Evolutionary conservation across 2,329 filamentous ascomycete genomes (phyloP).

Genomic region (Davidsoniella neocaledoniae): DNA sequence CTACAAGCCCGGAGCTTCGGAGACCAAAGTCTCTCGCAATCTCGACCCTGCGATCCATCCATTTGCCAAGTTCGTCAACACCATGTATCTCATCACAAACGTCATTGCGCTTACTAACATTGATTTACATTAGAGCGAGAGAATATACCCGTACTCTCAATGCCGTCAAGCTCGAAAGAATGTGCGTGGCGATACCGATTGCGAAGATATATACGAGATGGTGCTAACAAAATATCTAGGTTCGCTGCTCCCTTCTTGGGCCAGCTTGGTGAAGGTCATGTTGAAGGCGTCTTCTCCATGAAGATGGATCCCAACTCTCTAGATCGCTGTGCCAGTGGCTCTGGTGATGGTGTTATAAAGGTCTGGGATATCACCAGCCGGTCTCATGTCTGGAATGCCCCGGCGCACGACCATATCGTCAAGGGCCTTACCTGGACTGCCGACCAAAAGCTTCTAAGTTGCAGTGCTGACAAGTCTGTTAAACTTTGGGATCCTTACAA

Average conservation of each 20-base stretch:
- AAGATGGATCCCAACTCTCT: slow-evolving; percentile 64
- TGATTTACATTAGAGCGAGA: slow-evolving; percentile 41
- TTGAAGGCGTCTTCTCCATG: slow-evolving; percentile 69
- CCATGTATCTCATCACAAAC: background rate
- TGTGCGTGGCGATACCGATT: slow-evolving; percentile 37
- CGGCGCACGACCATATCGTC: slow-evolving; percentile 85
- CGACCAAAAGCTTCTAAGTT: slow-evolving; percentile 71
- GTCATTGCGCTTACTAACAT: slow-evolving; percentile 3
- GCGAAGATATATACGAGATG: background rate
- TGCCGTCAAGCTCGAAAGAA: slow-evolving; percentile 83
- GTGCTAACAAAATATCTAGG: slow-evolving; percentile 1
- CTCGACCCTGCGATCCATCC: slow-evolving; percentile 76
- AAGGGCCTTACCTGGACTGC: slow-evolving; percentile 82
- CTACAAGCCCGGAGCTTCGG: slow-evolving; percentile 49
- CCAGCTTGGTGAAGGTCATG: slow-evolving; percentile 77
- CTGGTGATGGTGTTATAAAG: slow-evolving; percentile 86
- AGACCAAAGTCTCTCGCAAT: slow-evolving; percentile 49
- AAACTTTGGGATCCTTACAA: slow-evolving; percentile 88
- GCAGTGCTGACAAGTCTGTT: slow-evolving; percentile 69
- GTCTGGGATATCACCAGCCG: slow-evolving; percentile 65
- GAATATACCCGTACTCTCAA: slow-evolving; percentile 47
- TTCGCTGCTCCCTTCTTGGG: slow-evolving; percentile 49
- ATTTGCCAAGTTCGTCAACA: slow-evolving; percentile 34
- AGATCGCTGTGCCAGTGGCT: slow-evolving; percentile 63
- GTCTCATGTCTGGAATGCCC: slow-evolving; percentile 58